Evolutionary conservation across 176 grass and related monocot genomes (phyloP).

Genomic region (Rhynchospora pubera): DNA sequence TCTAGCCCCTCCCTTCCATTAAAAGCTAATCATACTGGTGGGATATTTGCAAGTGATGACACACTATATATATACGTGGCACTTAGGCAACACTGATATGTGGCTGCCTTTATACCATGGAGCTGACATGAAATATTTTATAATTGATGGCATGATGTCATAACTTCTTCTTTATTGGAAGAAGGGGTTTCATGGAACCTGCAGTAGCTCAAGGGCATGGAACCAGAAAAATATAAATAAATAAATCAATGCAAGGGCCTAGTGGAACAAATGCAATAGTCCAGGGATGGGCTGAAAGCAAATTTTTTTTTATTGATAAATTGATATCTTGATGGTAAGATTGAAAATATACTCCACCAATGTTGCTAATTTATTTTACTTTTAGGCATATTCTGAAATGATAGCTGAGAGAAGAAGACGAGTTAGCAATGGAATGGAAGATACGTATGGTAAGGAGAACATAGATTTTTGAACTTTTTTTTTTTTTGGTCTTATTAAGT

Average conservation of each 20-base stretch:
- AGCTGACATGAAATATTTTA: too few relatives aligned
- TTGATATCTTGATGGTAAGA: not conserved
- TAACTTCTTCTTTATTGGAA: too few relatives aligned
- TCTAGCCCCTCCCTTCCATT: not conserved
- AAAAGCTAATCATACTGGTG: not conserved
- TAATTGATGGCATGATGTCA: too few relatives aligned
- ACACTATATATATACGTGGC: not conserved
- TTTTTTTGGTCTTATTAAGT: not conserved
- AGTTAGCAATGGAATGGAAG: constrained; percentile 73
- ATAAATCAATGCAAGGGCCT: not conserved
- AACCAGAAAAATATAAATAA: not conserved
- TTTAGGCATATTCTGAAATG: constrained; percentile 85
- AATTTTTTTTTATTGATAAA: not conserved
- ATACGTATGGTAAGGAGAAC: constrained; percentile 79
- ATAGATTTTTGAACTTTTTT: not conserved
- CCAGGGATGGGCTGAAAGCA: not conserved
- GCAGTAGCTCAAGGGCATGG: not conserved
- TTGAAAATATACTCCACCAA: not conserved
- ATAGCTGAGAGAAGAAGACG: constrained; percentile 78
- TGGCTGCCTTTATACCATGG: not conserved
- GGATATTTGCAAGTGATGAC: not conserved
- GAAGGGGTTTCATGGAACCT: too few relatives aligned
- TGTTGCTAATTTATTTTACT: not conserved
- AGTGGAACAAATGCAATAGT: not conserved
- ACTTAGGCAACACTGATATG: not conserved